Percentiles rank a stretch among this genome's conserved stretches.
These are phyloP conservation scores for Micromonas commoda DNA, from an alignment of 139 green algal species.

Conservation along the genomic window DNA sequence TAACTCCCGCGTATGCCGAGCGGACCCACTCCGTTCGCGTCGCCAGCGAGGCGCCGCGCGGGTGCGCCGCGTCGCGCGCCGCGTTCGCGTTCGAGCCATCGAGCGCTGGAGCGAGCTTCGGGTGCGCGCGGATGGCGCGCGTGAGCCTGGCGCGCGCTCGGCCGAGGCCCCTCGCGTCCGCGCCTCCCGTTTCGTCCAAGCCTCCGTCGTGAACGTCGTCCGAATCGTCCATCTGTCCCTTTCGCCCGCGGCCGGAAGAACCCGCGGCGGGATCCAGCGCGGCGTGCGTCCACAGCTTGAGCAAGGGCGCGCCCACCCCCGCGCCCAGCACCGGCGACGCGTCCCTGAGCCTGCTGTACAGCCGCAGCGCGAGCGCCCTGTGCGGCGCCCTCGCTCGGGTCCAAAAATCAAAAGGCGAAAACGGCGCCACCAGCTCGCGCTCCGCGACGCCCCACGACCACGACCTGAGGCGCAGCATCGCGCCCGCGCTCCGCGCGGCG, in stretches of 20 bases:
- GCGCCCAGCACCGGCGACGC: not conserved
- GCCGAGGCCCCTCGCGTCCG: not conserved
- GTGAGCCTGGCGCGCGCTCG: slow-evolving; percentile 1
- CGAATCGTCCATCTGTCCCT: no score
- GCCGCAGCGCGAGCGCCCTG: slow-evolving; percentile 8
- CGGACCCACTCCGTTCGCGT: no score
- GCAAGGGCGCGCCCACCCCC: slow-evolving; percentile 11
- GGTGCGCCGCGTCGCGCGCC: no score
- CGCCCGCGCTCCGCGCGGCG: not conserved
- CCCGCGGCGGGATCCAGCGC: slow-evolving; percentile 1
- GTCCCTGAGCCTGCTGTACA: slow-evolving; percentile 4
- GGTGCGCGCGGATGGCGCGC: not conserved
- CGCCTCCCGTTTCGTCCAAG: not conserved
- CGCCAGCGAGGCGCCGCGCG: no score
- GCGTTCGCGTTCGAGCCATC: no score
- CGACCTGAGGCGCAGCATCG: not conserved
- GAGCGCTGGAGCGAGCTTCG: not conserved
- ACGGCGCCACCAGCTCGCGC: not conserved
- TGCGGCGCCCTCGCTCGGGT: not conserved
- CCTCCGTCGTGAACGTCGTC: no score
- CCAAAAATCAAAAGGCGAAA: slow-evolving; percentile 4
- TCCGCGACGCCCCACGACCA: slow-evolving; percentile 12
- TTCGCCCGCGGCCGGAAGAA: no score
- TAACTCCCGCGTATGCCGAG: no score
- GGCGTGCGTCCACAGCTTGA: slow-evolving; percentile 10